Percentiles rank a stretch among this genome's conserved stretches.
These are phyloP conservation scores for Aspergillus indologenus DNA, from an alignment of 495 filamentous ascomycete genomes.

Conservation along the genomic window DNA sequence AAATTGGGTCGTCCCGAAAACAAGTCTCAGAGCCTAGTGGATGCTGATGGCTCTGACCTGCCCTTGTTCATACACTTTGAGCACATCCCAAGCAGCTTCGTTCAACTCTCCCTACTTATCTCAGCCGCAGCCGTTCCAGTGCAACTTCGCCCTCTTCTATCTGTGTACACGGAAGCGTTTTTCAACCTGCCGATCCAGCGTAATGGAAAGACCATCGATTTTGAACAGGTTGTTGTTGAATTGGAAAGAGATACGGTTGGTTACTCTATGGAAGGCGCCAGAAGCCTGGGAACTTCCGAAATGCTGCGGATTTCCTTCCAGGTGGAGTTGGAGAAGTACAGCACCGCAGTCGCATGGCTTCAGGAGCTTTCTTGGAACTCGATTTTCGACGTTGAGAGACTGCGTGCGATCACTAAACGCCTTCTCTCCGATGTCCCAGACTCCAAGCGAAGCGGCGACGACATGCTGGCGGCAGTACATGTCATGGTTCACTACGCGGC, in stretches of 20 bases:
- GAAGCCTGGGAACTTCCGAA: slow-evolving; percentile 70
- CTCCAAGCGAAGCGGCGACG: slow-evolving; percentile 80
- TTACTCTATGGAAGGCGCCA: slow-evolving; percentile 66
- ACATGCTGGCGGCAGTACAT: slow-evolving; percentile 66
- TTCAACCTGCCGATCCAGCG: slow-evolving; percentile 84
- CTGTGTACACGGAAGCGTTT: slow-evolving; percentile 85
- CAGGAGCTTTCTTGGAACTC: slow-evolving; percentile 81
- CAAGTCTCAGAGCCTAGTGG: slow-evolving; percentile 70
- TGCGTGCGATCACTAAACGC: slow-evolving; percentile 80
- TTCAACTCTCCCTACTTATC: slow-evolving; percentile 72
- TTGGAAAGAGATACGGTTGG: slow-evolving; percentile 87
- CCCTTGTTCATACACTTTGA: slow-evolving; percentile 98
- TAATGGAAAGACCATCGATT: slow-evolving; percentile 75
- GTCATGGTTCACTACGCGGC: slow-evolving; percentile 72
- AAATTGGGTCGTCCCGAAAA: slow-evolving; percentile 65
- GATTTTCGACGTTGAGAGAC: slow-evolving; percentile 77
- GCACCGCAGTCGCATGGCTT: slow-evolving; percentile 78
- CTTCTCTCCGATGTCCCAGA: slow-evolving; percentile 92
- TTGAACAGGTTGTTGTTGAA: slow-evolving; percentile 86
- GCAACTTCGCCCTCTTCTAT: slow-evolving; percentile 73
- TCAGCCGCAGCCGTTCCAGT: slow-evolving; percentile 71
- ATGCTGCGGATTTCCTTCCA: slow-evolving; percentile 77
- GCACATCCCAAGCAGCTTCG: slow-evolving; percentile 85
- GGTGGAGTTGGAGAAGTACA: slow-evolving; percentile 85
- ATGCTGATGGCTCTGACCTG: slow-evolving; percentile 58